Base-by-base conservation (phyloP, 805 yeast genomes). In the Candida ponderosae region DNA sequence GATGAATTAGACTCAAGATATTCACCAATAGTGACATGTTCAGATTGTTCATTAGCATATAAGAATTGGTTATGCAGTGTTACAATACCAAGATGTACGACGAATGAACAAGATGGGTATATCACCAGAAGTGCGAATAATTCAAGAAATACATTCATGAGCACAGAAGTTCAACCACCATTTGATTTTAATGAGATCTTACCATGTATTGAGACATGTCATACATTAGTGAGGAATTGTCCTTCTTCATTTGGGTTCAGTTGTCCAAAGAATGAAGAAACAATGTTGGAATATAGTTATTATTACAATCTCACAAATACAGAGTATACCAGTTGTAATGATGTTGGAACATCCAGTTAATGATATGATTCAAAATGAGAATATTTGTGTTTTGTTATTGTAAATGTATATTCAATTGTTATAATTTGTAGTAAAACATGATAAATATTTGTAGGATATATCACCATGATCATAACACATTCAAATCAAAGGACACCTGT, bases 1-100 rank as follows among this genome's bases (percentile, higher is more conserved):
- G 68, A 81, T 1, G 76, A 73, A 24, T 57, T 63, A 14, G 88
- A 77, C 41, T 70, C 86, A 2, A 51, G 76, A 6, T 90, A 72
- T 57, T 85, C 96, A 1, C 86, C 95, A 9, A 51, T 90, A 18
- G 57, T 76, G 29, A 67, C 81, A 0, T 90, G 98, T 52, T 68
- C 64, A 13, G 78, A 85, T 50, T 90, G 98, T 55, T 68, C 70
- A 1, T 45, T 55, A 2, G 69, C 89, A 2, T 90, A 90, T 56
- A 77, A 75, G 48, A 69, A 79, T 48, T 90, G 98, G 98, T 68
- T 93, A 16, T 90, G 98, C 60, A 70, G 94, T 0, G 86, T 87
- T 4, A 67, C 87, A 0, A 84, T 90, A 6, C 97, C 97, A 0
- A 65, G 97, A 23, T 90, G 98, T 50, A 68, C 85, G 2, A 77